phyloP scores from a whole-genome alignment of 257 asterid genomes.

The Vinca minor region DNA sequence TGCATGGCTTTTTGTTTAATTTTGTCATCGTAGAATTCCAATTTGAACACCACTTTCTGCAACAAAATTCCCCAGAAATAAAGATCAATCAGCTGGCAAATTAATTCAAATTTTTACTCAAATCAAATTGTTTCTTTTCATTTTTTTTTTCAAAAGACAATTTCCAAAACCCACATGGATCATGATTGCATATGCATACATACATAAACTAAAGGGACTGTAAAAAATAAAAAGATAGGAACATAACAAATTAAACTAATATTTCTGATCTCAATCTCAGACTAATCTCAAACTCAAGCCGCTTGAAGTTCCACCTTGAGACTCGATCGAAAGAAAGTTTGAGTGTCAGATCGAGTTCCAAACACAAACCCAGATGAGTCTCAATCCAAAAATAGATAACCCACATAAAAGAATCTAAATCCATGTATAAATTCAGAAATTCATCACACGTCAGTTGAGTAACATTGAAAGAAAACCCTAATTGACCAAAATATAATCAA shows the following conservation, averaged over 20 bases:
- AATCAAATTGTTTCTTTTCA: neutral
- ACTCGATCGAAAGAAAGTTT: too few species aligned
- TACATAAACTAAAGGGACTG: too few species aligned
- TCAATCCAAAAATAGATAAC: too few species aligned
- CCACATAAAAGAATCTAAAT: too few species aligned
- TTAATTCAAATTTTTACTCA: neutral
- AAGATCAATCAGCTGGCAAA: neutral
- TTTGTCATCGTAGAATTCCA: constrained; percentile 50
- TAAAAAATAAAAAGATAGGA: too few species aligned
- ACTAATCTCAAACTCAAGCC: too few species aligned
- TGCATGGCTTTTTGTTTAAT: constrained; percentile 48
- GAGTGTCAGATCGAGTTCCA: too few species aligned
- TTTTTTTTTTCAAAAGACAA: neutral
- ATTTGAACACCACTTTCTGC: constrained; percentile 49
- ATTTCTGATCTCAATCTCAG: too few species aligned
- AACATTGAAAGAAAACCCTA: neutral
- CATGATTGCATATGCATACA: neutral
- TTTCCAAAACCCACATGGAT: neutral
- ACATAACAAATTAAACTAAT: too few species aligned
- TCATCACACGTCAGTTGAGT: neutral
- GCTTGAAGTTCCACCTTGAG: too few species aligned
- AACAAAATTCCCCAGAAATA: neutral
- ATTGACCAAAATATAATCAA: neutral
- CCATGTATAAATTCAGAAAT: too few species aligned
- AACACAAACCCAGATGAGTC: too few species aligned